Evolutionary conservation across 1,284 basidiomycete genomes (phyloP), one percentile per base, ranked within the genome.

Genomic region (Puccinia novopanici): DNA sequence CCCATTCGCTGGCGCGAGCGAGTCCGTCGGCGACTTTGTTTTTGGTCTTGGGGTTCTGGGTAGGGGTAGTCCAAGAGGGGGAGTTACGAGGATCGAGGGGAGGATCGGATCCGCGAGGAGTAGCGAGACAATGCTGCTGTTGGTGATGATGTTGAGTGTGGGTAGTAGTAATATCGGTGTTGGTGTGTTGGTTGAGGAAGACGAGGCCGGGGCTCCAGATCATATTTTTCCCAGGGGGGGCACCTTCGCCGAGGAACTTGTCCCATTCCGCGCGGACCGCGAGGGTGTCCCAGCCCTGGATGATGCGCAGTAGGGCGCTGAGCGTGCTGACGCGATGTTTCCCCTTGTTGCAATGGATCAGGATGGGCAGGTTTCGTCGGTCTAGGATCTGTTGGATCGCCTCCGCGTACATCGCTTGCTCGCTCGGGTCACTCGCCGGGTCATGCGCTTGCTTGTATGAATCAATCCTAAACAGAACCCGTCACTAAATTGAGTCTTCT

Each of bases 321-420:
- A 80, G 19, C 0, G 50, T 80, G 2, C 70, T 70, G 0, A 80
- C 77, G 0, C 77, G 54, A 65, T 72, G 55, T 73, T 80, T 37
- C 0, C 77, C 77, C 40, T 73, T 80, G 50, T 80, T 80, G 37
- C 77, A 80, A 65, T 80, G 77, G 9, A 80, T 55, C 15, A 80
- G 48, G 55, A 80, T 80, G 9, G 77, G 77, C 24, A 72, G 50
- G 59, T 80, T 80, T 3, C 77, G 34, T 1, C 57, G 48, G 27
- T 80, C 77, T 40, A 80, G 61, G 40, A 80, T 65, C 6, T 80
- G 54, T 13, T 22, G 19, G 37, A 80, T 24, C 9, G 70, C 77
- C 0, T 30, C 5, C 0, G 22, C 48, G 34, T 80, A 80, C 42
- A 80, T 37, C 17, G 42, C 48, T 37, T 48, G 42, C 24, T 68